Evolutionary conservation across 2,329 filamentous ascomycete species (phyloP), one percentile per base, ranked within the genome.

Genomic region (Claviceps sp.): DNA sequence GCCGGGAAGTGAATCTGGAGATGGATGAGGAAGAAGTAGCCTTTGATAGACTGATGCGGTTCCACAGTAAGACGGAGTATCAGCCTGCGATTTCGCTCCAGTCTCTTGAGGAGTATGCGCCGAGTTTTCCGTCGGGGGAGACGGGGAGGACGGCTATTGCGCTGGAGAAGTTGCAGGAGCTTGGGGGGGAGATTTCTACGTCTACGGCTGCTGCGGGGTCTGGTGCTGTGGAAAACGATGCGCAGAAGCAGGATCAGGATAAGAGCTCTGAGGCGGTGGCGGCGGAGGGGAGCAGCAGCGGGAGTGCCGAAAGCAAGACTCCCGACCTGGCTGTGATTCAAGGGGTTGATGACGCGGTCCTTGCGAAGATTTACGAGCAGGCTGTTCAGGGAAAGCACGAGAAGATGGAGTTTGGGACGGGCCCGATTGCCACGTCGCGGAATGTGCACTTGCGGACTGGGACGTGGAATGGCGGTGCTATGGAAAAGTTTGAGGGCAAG

Each of bases 401-500:
- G 60, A 58, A 62, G 46, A 63, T 67, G 41, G 57, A 59, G 57
- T 65, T 63, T 50, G 61, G 65, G 16, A 54, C 56, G 40, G 67
- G 70, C 30, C 59, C 67, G 5, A 55, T 65, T 5, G 65, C 62
- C 20, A 43, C 68, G 41, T 60, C 68, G 43, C 62, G 65, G 52
- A 62, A 63, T 55, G 67, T 65, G 63, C 68, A 70, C 46, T 54
- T 70, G 52, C 61, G 67, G 51, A 61, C 66, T 14, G 64, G 65
- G 56, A 68, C 68, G 44, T 72, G 70, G 57, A 57, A 57, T 20
- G 54, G 54, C 14, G 59, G 55, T 46, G 63, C 71, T 34, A 61
- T 65, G 47, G 61, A 63, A 49, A 61, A 58, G 41, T 73, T 73
- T 52, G 65, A 72, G 63, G 62, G 55, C 30, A 73, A 72, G 64